Conservation (phyloP, 805 yeast genomes). For the Clavispora carvajalis region DNA sequence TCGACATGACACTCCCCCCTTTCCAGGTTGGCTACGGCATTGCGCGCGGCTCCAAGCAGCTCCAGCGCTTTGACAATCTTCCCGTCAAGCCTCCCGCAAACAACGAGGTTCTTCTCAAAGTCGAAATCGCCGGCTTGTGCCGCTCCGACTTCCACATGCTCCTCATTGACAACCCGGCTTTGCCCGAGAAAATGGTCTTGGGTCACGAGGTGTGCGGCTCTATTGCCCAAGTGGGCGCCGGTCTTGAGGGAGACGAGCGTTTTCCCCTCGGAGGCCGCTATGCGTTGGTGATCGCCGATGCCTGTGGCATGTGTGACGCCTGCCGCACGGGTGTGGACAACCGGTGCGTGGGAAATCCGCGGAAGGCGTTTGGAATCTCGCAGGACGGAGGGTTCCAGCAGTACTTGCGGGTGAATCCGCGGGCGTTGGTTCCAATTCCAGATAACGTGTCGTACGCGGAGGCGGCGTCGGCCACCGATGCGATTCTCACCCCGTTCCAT, state of each 20-base stretch:
- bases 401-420: constrained; percentile 33
- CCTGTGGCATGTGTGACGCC: constrained; percentile 31
- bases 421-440: constrained; percentile 34
- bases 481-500: constrained; percentile 39
- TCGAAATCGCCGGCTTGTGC: constrained; percentile 43
- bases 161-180: constrained; percentile 7
- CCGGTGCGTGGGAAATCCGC: constrained; percentile 17
- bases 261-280: constrained; percentile 28
- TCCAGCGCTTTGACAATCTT: constrained; percentile 22
- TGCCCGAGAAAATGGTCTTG: constrained; percentile 33
- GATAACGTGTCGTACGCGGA: constrained; percentile 33
- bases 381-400: constrained; percentile 40
- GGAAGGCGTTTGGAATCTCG: constrained; percentile 29
- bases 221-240: constrained; percentile 26
- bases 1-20: constrained; percentile 18
- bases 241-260: constrained; percentile 11
- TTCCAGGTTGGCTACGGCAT: constrained; percentile 32
- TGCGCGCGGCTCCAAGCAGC: constrained; percentile 19
- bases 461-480: constrained; percentile 40
- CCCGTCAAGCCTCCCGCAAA: constrained; percentile 28
- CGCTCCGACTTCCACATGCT: constrained; percentile 39
- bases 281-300: constrained; percentile 22
- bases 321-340: constrained; percentile 35
- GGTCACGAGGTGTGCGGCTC: constrained; percentile 43
- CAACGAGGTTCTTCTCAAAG: constrained; percentile 28